phyloP scores from a whole-genome alignment of 2,329 filamentous ascomycete species.

The Botrytis medusae region DNA sequence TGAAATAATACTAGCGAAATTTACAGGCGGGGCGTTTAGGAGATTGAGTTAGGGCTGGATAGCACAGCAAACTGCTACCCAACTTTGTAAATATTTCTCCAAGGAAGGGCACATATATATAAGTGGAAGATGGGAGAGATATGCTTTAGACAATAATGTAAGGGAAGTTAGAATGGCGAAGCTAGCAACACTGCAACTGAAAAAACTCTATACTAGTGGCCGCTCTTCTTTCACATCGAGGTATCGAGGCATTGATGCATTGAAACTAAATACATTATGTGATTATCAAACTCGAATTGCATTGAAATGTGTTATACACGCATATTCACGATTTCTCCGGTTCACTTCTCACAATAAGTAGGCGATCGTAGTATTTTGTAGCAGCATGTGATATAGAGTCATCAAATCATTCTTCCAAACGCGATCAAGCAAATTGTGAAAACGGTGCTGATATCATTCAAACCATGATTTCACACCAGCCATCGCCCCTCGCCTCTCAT shows the following conservation, averaged over 20 bases:
- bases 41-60: background rate
- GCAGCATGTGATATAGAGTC: background rate
- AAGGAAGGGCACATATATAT: background rate
- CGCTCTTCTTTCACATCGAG: background rate
- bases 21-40: background rate
- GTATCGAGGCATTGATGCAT: background rate
- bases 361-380: background rate
- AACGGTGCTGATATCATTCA: background rate
- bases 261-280: background rate
- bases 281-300: background rate
- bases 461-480: conserved; percentile 9
- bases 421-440: background rate
- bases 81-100: background rate
- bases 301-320: background rate
- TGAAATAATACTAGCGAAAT: background rate
- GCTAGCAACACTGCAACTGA: background rate
- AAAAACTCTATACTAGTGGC: background rate
- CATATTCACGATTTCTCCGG: background rate
- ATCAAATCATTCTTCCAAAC: background rate
- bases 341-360: background rate
- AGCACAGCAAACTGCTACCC: background rate
- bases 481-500: conserved; percentile 44
- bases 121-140: background rate
- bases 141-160: background rate
- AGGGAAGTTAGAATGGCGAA: background rate